These are phyloP conservation scores for Fusarium brachygibbosum DNA, from an alignment of 2,329 filamentous ascomycete species.

Conservation along the genomic window DNA sequence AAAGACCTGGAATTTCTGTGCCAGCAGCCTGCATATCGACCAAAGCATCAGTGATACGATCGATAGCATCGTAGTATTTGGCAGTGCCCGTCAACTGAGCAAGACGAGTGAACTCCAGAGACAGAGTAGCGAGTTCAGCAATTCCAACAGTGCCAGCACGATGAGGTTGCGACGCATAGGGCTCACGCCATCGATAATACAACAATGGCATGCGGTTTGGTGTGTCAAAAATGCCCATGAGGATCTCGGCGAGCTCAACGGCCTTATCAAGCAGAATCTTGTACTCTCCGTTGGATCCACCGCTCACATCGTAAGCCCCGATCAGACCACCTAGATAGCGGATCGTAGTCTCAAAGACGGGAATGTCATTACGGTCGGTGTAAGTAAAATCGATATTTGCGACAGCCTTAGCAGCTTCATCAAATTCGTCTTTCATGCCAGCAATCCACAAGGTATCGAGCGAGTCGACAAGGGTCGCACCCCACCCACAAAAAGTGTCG, in stretches of 20 bases:
- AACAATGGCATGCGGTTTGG: conserved; percentile 92
- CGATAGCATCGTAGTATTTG: conserved; percentile 91
- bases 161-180: conserved; percentile 72
- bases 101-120: conserved; percentile 89
- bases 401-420: conserved; percentile 79
- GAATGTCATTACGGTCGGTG: conserved; percentile 75
- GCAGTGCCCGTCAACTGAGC: conserved; percentile 85
- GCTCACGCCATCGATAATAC: conserved; percentile 82
- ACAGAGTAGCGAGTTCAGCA: conserved; percentile 83
- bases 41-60: conserved; percentile 85
- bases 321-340: conserved; percentile 90
- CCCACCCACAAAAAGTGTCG: conserved; percentile 93
- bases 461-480: conserved; percentile 85
- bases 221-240: conserved; percentile 89
- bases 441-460: conserved; percentile 91
- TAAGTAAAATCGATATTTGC: conserved; percentile 86
- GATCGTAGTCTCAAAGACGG: conserved; percentile 94
- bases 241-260: conserved; percentile 80
- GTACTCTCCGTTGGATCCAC: conserved; percentile 68
- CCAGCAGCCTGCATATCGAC: conserved; percentile 78
- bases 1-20: conserved; percentile 82
- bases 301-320: conserved; percentile 88
- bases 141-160: conserved; percentile 71
- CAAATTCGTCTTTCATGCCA: conserved; percentile 82
- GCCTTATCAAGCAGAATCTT: conserved; percentile 81